Percentiles rank a stretch among this genome's conserved stretches.
Conservation (phyloP, 495 filamentous ascomycete genomes). For the Penicillium longicatenatum region DNA sequence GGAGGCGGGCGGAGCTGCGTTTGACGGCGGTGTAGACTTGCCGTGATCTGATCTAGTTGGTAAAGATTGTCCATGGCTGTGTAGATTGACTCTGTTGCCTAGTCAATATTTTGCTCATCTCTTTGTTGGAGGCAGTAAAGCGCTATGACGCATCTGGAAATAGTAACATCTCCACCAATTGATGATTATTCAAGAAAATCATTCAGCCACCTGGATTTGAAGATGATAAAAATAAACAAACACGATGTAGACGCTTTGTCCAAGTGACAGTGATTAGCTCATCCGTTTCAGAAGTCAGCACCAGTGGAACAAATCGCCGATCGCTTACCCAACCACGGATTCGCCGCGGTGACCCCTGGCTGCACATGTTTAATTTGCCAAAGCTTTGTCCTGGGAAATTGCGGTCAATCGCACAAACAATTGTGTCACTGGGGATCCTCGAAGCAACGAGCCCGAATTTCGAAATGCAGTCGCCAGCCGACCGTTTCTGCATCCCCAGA, state of each 20-base stretch:
- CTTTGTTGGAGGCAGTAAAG: conserved; percentile 10
- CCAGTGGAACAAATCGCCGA: conserved; percentile 9
- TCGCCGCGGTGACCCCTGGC: background rate
- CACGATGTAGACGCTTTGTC: background rate
- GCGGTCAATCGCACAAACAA: background rate
- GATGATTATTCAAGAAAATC: conserved; percentile 8
- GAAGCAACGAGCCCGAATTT: background rate
- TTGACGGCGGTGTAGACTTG: conserved; percentile 43
- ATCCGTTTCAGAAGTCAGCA: conserved; percentile 16
- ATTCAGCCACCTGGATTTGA: background rate
- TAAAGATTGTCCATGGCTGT: background rate
- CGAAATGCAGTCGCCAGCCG: no score
- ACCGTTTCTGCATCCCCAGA: background rate
- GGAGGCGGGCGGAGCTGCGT: conserved; percentile 56
- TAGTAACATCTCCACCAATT: conserved; percentile 21
- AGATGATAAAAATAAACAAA: conserved; percentile 4
- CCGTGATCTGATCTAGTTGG: conserved; percentile 10
- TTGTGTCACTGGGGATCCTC: background rate
- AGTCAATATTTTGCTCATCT: background rate
- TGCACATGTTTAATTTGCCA: conserved; percentile 1
- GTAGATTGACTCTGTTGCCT: conserved; percentile 2
- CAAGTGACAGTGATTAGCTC: conserved; percentile 6
- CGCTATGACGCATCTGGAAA: conserved; percentile 17
- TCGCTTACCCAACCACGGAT: conserved; percentile 13
- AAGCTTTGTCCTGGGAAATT: background rate